Conservation (phyloP, 139 green algal species). For the Coelastrella sp. region DNA sequence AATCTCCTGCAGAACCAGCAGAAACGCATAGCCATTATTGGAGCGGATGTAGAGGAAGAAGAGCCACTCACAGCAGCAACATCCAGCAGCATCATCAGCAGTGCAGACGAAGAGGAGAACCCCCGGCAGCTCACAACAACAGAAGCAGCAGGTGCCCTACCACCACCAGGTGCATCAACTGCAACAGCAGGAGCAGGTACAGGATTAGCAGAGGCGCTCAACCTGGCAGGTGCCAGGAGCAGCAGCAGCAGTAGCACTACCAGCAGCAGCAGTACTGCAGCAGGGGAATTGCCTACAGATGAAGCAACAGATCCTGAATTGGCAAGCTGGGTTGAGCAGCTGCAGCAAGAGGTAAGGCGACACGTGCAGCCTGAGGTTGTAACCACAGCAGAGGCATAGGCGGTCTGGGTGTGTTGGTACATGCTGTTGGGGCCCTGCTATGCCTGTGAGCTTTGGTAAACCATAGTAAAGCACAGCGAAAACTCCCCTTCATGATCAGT, state of each 20-base stretch:
- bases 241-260: conserved; percentile 36
- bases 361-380: too few species aligned
- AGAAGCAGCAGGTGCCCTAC: conserved; percentile 34
- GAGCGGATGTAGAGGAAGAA: not conserved
- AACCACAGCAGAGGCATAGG: too few species aligned
- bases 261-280: not conserved
- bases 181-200: conserved; percentile 26
- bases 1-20: conserved; percentile 9
- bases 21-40: conserved; percentile 39
- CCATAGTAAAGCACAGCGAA: too few species aligned
- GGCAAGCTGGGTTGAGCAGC: conserved; percentile 41
- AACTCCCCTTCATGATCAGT: too few species aligned
- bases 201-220: conserved; percentile 33
- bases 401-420: too few species aligned
- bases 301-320: conserved; percentile 46
- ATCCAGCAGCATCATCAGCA: not conserved
- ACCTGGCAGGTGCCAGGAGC: conserved; percentile 13
- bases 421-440: too few species aligned
- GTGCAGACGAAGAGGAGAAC: not conserved
- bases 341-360: conserved; percentile 30
- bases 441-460: too few species aligned
- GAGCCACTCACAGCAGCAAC: not conserved
- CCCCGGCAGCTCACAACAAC: conserved; percentile 39
- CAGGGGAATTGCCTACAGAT: conserved; percentile 29
- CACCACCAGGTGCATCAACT: conserved; percentile 18